Evolutionary conservation across 805 yeast species (phyloP).

Genomic region (Saccharomycopsis oosterbeekiorum): DNA sequence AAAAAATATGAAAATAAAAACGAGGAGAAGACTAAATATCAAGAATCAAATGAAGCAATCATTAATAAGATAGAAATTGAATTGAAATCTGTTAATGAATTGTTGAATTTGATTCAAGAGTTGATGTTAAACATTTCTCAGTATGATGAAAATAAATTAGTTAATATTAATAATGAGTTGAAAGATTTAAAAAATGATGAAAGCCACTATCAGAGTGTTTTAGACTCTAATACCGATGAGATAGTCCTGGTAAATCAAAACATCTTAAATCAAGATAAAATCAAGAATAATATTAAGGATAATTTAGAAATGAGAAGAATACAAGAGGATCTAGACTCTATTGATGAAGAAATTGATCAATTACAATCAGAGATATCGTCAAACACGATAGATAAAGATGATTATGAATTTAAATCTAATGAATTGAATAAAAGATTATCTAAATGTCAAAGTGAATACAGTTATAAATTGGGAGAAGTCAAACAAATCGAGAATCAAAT

Average conservation of each 20-base stretch:
- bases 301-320: constrained; percentile 16
- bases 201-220: neutral
- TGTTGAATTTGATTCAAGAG: neutral
- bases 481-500: constrained; percentile 74
- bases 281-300: constrained; percentile 12
- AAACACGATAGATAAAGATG: constrained; percentile 36
- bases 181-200: constrained; percentile 3
- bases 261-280: constrained; percentile 13
- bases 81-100: neutral
- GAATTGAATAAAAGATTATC: constrained; percentile 38
- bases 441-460: constrained; percentile 49
- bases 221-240: neutral
- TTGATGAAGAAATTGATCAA: constrained; percentile 27
- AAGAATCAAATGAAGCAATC: neutral
- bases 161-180: neutral
- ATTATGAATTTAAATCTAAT: constrained; percentile 53
- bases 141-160: neutral
- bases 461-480: constrained; percentile 77
- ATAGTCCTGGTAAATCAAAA: constrained; percentile 5
- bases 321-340: constrained; percentile 18
- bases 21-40: neutral
- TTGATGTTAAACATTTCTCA: neutral
- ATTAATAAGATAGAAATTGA: neutral
- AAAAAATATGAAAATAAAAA: neutral
- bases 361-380: constrained; percentile 53